phyloP scores from a whole-genome alignment of 139 green algal species.

The Picochlorum sp. region DNA sequence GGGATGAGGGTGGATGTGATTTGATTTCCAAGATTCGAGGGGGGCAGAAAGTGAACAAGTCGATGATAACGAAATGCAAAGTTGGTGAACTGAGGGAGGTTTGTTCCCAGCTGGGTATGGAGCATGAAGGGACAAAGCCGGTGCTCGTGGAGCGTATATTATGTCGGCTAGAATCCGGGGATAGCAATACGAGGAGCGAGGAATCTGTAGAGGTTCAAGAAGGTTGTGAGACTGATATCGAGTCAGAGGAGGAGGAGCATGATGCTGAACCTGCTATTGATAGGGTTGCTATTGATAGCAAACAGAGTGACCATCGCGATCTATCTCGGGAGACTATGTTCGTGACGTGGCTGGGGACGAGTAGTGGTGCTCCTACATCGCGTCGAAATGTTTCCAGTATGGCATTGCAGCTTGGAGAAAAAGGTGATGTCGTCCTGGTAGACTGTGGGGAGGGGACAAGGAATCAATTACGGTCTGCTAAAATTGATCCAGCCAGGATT shows the following conservation, averaged over 20 bases:
- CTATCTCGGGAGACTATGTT: not conserved
- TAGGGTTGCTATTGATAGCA: not conserved
- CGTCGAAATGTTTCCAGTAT: slow-evolving; percentile 78
- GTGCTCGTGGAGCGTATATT: slow-evolving; percentile 12
- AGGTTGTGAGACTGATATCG: no score
- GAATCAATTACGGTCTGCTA: slow-evolving; percentile 41
- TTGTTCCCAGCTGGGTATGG: slow-evolving; percentile 3
- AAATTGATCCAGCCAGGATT: slow-evolving; percentile 30
- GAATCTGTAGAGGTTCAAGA: no score
- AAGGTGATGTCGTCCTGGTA: slow-evolving; percentile 49
- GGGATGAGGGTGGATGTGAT: not conserved
- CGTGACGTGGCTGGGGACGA: slow-evolving; percentile 83
- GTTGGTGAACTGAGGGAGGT: slow-evolving; percentile 9
- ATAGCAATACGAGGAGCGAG: no score
- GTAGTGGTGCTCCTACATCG: slow-evolving; percentile 53
- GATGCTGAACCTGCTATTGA: not conserved
- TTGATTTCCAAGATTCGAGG: not conserved
- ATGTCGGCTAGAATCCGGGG: no score
- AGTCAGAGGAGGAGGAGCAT: no score
- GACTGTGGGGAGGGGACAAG: slow-evolving; percentile 84
- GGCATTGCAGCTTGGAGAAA: slow-evolving; percentile 23
- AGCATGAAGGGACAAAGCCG: slow-evolving; percentile 6
- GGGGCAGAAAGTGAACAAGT: not conserved
- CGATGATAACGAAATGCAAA: not conserved
- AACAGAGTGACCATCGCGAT: not conserved